phyloP scores from a whole-genome alignment of 1,139 yeast species.

The Diutina mesorugosa region DNA sequence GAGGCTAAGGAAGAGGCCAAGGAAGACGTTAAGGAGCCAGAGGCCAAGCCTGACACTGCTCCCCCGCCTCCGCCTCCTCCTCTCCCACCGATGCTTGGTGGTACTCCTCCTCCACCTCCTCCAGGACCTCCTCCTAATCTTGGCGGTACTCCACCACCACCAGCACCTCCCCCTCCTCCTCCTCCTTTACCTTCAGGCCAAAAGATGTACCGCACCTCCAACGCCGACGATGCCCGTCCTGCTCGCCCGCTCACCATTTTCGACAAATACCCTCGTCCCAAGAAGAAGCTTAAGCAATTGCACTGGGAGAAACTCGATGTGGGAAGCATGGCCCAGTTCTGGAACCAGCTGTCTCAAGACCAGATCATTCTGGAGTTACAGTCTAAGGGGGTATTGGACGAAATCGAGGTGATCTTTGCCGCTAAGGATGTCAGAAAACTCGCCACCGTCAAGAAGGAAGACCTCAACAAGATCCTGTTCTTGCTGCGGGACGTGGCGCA shows the following conservation, averaged over 20 bases:
- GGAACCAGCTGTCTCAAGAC: slow-evolving; percentile 27
- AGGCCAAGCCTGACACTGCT: slow-evolving; percentile 4
- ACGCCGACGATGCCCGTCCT: neutral
- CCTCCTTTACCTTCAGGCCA: slow-evolving; percentile 1
- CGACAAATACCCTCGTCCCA: slow-evolving; percentile 60
- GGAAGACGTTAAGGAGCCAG: neutral
- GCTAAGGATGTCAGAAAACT: slow-evolving; percentile 60
- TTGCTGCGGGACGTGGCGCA: slow-evolving; percentile 63
- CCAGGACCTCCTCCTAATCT: slow-evolving; percentile 3
- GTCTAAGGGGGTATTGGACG: slow-evolving; percentile 63
- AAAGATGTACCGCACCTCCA: neutral
- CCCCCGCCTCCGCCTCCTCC: slow-evolving; percentile 5
- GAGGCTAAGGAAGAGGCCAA: slow-evolving; percentile 7
- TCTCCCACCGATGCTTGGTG: neutral
- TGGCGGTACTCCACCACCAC: slow-evolving; percentile 5
- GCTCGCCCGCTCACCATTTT: slow-evolving; percentile 18
- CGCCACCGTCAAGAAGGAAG: slow-evolving; percentile 35
- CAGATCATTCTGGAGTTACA: slow-evolving; percentile 45
- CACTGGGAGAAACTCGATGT: slow-evolving; percentile 75
- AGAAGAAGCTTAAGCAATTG: slow-evolving; percentile 63
- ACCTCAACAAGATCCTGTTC: slow-evolving; percentile 41
- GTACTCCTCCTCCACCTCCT: slow-evolving; percentile 6
- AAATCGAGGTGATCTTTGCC: slow-evolving; percentile 63
- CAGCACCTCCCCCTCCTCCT: slow-evolving; percentile 8
- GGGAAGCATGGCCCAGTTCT: slow-evolving; percentile 41